Evolutionary conservation across 1,284 basidiomycete genomes (phyloP).

Genomic region (Gyrodon tennesseensis): DNA sequence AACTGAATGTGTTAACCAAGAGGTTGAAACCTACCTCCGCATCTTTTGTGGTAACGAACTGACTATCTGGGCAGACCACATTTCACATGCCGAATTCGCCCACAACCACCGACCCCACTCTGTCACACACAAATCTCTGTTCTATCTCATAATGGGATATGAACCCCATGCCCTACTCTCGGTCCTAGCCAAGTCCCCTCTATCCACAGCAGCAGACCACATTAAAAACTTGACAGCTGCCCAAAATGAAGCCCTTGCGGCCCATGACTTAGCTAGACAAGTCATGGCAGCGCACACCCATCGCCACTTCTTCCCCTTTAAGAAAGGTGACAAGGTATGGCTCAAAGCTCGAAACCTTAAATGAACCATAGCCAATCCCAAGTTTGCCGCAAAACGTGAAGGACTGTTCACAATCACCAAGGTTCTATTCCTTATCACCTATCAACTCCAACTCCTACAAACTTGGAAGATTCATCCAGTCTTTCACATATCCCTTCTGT

Average conservation of each 20-base stretch:
- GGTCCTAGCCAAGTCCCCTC: background rate
- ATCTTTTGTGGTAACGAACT: no score
- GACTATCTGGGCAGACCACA: no score
- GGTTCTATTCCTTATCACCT: background rate
- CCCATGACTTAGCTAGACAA: background rate
- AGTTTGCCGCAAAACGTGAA: background rate
- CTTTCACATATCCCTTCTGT: background rate
- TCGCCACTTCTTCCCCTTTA: background rate
- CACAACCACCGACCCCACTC: background rate
- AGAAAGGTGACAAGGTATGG: background rate
- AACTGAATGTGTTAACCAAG: no score
- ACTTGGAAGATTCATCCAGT: background rate
- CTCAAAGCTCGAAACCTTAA: background rate
- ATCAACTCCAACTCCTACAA: background rate
- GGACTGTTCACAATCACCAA: background rate
- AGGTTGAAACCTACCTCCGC: no score
- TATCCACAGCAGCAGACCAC: rapidly evolving
- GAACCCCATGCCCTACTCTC: background rate
- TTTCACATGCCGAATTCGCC: background rate
- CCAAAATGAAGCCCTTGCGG: background rate
- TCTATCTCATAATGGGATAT: background rate
- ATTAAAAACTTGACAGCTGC: background rate
- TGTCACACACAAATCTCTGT: background rate
- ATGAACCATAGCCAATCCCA: background rate
- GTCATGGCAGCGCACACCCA: rapidly evolving